Conservation (phyloP, 2,329 filamentous ascomycete species). For the Chaetomium globosum region DNA sequence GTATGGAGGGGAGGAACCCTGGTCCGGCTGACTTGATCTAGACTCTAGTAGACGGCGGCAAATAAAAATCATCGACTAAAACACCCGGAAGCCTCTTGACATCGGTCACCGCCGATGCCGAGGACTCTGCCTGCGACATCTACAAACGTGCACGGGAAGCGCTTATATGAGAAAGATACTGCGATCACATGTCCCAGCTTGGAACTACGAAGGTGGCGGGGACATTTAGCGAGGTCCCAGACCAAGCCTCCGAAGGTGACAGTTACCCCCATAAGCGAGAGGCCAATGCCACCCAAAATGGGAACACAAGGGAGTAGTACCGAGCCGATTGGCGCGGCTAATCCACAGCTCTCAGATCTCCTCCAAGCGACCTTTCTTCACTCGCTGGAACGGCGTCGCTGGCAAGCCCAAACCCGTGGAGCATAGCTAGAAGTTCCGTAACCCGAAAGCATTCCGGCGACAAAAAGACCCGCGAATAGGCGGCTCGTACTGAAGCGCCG, state of each 20-base stretch:
- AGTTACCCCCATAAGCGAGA: not conserved
- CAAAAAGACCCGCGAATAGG: not conserved
- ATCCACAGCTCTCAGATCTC: not conserved
- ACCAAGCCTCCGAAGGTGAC: not conserved
- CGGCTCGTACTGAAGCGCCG: not conserved
- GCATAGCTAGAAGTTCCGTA: not conserved
- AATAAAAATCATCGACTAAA: not conserved
- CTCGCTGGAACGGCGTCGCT: not conserved
- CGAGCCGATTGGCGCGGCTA: not conserved
- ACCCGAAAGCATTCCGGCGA: not conserved
- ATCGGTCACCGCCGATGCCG: no score
- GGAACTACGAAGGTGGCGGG: not conserved
- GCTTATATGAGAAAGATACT: not conserved
- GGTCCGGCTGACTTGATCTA: no score
- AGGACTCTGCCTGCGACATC: no score
- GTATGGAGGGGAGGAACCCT: no score
- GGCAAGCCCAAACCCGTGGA: not conserved
- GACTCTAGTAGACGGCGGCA: not conserved
- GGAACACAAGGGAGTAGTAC: not conserved
- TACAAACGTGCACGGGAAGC: not conserved
- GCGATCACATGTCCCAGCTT: not conserved
- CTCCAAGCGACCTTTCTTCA: not conserved
- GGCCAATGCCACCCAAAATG: not conserved
- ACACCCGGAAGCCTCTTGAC: not conserved
- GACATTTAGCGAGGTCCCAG: not conserved